Evolutionary conservation across 139 green algal genomes (phyloP), one percentile per base, ranked within the genome.

Genomic region (Coelastrella sp.): DNA sequence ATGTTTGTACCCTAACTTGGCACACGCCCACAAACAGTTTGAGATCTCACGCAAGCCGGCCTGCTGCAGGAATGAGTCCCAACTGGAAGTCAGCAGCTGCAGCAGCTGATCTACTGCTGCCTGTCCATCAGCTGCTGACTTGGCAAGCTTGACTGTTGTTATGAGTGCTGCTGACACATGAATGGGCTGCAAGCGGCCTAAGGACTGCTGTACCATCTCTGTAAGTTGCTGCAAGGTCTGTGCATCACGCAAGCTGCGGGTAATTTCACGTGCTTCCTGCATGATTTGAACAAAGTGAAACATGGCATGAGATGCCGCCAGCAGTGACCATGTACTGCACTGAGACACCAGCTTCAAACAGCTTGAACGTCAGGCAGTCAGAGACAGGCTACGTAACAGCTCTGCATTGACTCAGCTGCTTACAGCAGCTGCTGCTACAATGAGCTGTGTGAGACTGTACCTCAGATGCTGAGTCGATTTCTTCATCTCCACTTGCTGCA

Each of bases 131-230:
- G 68, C 6, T 77, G 37, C 68, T 77, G 37, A 30, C 17, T 23
- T 23, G 21, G 37, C 37, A 11, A 59, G 40, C 40, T 38, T 30
- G 23, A 27, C 68, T 38, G 68, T 38, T 27, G 11, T 48, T 11
- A 27, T 59, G 38, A 77, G 27, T 25, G 68, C 68, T 77, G 68
- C 68, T 57, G 68, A 15, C 57, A 34, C 38, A 37, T 77, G 68
- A 6, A 77, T 77, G 38, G 68, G 23, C 9, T 77, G 53, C 23
- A 77, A 32, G 23, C 38, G 34, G 38, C 68, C 23, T 1, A 23
- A 37, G 37, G 68, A 45, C 19, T 77, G 23, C 40, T 77, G 68
- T 48, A 77, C 23, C 23, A 77, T 77, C 19, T 77, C 38, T 27
- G 30, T 19, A 45, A 77, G 68, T 38, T 77, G 68, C 19, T 77